A percentile compares a stretch with the other conserved stretches of the same genome.
Evolutionary conservation across 2,329 filamentous ascomycete species (phyloP).

Genomic region (Penicillium aurantiogriseum): DNA sequence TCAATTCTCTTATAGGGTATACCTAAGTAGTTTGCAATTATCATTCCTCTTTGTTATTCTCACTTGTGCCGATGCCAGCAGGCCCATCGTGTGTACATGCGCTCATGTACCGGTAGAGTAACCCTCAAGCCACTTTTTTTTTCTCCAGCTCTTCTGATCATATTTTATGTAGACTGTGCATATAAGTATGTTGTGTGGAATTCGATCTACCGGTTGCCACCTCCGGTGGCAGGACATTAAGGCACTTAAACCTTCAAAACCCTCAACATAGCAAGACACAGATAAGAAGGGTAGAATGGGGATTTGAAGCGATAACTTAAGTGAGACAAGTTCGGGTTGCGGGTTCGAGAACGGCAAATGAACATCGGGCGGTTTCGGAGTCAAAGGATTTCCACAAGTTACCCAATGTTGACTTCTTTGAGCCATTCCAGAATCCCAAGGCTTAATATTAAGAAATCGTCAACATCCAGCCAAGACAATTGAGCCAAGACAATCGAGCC

Average conservation of each 20-base stretch:
- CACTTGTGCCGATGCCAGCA: background rate
- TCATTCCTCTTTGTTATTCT: background rate
- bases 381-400: conserved; percentile 7
- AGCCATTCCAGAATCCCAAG: background rate
- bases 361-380: conserved; percentile 28
- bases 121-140: background rate
- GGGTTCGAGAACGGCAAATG: background rate
- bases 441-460: background rate
- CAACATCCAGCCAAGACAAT: background rate
- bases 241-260: background rate
- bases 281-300: background rate
- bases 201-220: background rate
- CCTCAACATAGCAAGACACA: background rate
- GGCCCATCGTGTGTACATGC: background rate
- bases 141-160: background rate
- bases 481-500: background rate
- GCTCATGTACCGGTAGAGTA: background rate
- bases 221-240: background rate
- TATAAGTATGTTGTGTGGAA: background rate
- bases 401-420: background rate
- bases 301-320: background rate
- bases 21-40: background rate
- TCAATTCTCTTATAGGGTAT: background rate
- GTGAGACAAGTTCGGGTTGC: background rate
- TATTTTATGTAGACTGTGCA: conserved; percentile 1